Percentiles rank a stretch among this genome's conserved stretches.
Evolutionary conservation across 768 basidiomycete species (phyloP).

Genomic region (Calocera cornea): DNA sequence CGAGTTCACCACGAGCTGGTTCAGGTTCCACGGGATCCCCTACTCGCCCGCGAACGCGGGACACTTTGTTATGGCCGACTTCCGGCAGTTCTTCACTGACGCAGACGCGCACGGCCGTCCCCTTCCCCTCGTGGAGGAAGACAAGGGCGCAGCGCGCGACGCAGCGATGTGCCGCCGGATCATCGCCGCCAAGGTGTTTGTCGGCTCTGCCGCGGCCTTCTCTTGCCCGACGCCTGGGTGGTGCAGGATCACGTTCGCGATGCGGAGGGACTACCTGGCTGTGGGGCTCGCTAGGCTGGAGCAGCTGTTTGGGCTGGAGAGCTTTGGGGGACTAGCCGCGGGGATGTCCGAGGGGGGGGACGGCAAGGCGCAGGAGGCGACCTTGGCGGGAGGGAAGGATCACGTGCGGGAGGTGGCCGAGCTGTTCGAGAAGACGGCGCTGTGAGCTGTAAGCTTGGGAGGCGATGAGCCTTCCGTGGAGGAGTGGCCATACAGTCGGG

Average conservation of each 20-base stretch:
- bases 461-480: neutral
- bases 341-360: too few relatives aligned
- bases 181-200: neutral
- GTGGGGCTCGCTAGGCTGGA: neutral
- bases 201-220: neutral
- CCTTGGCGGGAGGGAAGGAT: neutral
- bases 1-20: constrained; percentile 9
- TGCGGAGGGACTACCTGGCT: neutral
- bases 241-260: neutral
- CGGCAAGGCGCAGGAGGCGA: too few relatives aligned
- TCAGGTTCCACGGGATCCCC: constrained; percentile 10
- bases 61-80: constrained; percentile 16
- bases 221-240: neutral
- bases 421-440: neutral
- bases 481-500: too few relatives aligned
- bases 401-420: neutral
- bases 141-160: constrained; percentile 1
- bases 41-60: constrained; percentile 14
- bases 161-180: neutral
- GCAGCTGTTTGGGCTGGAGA: neutral
- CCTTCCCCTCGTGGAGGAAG: neutral
- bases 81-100: constrained; percentile 8
- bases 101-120: neutral
- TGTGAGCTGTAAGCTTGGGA: neutral
- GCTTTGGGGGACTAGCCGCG: neutral